Percentiles rank a stretch among this genome's conserved stretches.
These are phyloP conservation scores for Microcera coccophila DNA, from an alignment of 2,329 filamentous ascomycete species.

Conservation along the genomic window DNA sequence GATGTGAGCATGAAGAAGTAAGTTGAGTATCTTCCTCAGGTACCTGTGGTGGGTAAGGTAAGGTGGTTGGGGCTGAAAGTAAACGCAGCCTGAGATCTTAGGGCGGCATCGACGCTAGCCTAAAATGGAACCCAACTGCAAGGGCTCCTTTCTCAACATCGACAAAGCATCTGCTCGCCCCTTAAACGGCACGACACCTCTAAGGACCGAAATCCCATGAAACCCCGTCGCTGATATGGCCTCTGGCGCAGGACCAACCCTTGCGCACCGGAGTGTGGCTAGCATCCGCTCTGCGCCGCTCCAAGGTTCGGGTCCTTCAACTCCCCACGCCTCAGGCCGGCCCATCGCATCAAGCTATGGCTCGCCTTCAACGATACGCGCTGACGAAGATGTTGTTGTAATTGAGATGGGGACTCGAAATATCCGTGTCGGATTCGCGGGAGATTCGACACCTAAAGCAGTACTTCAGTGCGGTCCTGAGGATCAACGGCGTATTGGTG, in stretches of 20 bases:
- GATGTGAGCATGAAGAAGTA: too few relatives aligned
- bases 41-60: too few relatives aligned
- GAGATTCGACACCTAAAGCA: constrained; percentile 72
- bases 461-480: constrained; percentile 69
- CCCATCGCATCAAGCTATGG: constrained; percentile 53
- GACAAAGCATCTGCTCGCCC: constrained; percentile 12
- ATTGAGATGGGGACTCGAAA: constrained; percentile 78
- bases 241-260: constrained; percentile 39
- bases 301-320: constrained; percentile 35
- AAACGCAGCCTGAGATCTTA: too few relatives aligned
- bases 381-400: constrained; percentile 81
- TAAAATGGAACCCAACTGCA: background rate
- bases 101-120: background rate
- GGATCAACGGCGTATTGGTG: constrained; percentile 71
- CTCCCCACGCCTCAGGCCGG: constrained; percentile 60
- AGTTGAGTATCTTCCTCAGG: too few relatives aligned
- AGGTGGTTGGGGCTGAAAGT: too few relatives aligned
- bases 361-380: constrained; percentile 57
- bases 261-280: constrained; percentile 56
- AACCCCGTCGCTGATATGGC: constrained; percentile 36
- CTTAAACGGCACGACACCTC: background rate
- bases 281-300: constrained; percentile 49
- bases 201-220: background rate
- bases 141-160: constrained; percentile 14
- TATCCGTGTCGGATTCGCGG: constrained; percentile 79